Percentiles rank a stretch among this genome's conserved stretches.
Conservation (phyloP, 2,329 filamentous ascomycete genomes). For the Phymatotrichopsis omnivora region DNA sequence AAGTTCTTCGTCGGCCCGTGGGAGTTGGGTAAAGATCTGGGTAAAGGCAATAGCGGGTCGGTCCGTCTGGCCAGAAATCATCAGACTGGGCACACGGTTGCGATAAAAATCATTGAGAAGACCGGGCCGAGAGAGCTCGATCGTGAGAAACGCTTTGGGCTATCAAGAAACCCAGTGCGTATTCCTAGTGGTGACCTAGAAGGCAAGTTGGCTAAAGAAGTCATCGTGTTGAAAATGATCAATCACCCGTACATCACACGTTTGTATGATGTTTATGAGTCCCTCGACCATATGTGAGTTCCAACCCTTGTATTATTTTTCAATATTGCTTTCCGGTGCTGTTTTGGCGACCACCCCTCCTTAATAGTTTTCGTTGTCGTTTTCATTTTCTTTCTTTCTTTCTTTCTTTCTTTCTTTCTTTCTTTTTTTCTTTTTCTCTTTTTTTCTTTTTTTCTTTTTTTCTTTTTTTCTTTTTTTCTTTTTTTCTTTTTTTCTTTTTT, state of each 20-base stretch:
- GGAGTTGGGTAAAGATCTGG: conserved; percentile 81
- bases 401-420: no score
- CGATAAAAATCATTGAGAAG: conserved; percentile 92
- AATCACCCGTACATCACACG: conserved; percentile 92
- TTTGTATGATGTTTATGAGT: conserved; percentile 96
- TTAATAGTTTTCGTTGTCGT: no score
- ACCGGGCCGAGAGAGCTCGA: no score
- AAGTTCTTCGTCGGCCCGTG: conserved; percentile 91
- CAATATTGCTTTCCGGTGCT: conserved; percentile 1
- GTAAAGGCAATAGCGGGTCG: conserved; percentile 78
- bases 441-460: no score
- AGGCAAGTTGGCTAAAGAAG: conserved; percentile 88
- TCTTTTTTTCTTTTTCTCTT: no score
- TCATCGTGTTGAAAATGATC: conserved; percentile 93
- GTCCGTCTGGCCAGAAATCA: conserved; percentile 78
- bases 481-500: no score
- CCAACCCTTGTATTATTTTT: conserved; percentile 27
- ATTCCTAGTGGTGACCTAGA: conserved; percentile 35
- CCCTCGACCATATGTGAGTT: conserved; percentile 79
- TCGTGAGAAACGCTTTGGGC: no score
- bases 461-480: no score
- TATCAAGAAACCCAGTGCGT: no score
- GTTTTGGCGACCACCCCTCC: no score
- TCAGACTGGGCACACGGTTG: conserved; percentile 67
- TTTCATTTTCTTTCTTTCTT: no score